A percentile compares a stretch with the other conserved stretches of the same genome.
phyloP scores from a whole-genome alignment of 345 rosid species.

The Geranium rotundifolium region DNA sequence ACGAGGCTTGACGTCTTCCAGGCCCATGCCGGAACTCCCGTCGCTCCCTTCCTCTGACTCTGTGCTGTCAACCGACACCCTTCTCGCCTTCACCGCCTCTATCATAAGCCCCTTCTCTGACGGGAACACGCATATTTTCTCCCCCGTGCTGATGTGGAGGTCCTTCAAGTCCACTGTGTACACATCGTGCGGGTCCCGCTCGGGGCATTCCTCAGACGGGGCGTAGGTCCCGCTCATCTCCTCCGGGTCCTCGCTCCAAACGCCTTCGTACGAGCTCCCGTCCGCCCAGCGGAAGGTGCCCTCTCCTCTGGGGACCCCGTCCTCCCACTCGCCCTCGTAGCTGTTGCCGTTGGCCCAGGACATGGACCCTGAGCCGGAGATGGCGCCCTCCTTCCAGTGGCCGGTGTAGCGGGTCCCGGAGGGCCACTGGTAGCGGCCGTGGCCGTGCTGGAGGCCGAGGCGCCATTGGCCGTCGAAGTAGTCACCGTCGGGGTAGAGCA shows the following conservation, averaged over 20 bases:
- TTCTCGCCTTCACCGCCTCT: conserved; percentile 1
- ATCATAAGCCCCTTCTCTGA: conserved; percentile 25
- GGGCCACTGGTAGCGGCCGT: conserved; percentile 54
- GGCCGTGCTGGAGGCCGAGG: conserved; percentile 45
- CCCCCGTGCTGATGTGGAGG: conserved; percentile 18
- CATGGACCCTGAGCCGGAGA: conserved; percentile 42
- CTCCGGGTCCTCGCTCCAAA: conserved; percentile 18
- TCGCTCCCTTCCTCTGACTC: too few species aligned
- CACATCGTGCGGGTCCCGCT: conserved; percentile 28
- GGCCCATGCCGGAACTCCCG: neutral
- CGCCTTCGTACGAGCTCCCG: conserved; percentile 16
- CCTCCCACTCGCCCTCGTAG: conserved; percentile 55
- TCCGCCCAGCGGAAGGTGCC: conserved; percentile 46
- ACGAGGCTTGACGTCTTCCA: too few species aligned
- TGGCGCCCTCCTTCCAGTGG: conserved; percentile 50
- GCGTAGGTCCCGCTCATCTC: conserved; percentile 10
- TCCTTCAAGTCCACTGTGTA: conserved; percentile 15
- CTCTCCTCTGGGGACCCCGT: conserved; percentile 51
- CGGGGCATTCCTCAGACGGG: too few species aligned
- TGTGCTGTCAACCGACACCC: too few species aligned
- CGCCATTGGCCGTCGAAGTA: conserved; percentile 50
- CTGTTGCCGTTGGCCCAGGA: conserved; percentile 49
- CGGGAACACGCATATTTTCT: conserved; percentile 21
- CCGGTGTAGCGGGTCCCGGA: conserved; percentile 54
- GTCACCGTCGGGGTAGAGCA: conserved; percentile 45